Percentiles rank a stretch among this genome's conserved stretches.
Conservation (phyloP, 306 rosid species). For the Fagus crenata region DNA sequence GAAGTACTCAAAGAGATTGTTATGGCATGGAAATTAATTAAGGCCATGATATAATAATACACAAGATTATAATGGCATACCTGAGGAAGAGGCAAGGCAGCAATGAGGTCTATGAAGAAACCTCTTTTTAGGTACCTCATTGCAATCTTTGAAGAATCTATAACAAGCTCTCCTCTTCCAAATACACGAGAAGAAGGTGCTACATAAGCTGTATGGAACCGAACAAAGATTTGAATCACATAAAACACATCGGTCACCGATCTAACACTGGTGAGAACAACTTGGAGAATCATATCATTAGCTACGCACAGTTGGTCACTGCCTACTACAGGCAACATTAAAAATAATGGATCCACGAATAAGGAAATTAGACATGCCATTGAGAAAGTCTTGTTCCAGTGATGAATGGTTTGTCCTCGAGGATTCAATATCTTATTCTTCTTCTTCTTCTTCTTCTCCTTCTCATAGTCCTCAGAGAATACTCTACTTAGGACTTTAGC, state of each 20-base stretch:
- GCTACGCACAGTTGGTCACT: conserved; percentile 45
- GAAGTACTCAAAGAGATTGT: not conserved
- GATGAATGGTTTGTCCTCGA: conserved; percentile 42
- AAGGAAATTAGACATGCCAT: conserved; percentile 46
- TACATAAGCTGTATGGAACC: conserved; percentile 55
- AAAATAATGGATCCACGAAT: conserved; percentile 60
- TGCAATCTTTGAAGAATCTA: conserved; percentile 49
- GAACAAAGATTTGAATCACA: conserved; percentile 42
- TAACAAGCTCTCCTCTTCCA: conserved; percentile 63
- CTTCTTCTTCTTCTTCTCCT: conserved; percentile 17
- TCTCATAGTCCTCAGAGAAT: conserved; percentile 56
- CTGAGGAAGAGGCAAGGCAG: conserved; percentile 62
- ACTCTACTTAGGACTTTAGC: conserved; percentile 46
- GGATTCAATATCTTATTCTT: conserved; percentile 43
- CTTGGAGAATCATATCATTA: conserved; percentile 37
- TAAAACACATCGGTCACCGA: conserved; percentile 44
- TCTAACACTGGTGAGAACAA: conserved; percentile 45
- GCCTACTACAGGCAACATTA: conserved; percentile 41
- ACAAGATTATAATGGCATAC: not conserved
- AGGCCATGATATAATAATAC: not conserved
- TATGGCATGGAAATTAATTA: not conserved
- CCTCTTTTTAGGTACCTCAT: conserved; percentile 45
- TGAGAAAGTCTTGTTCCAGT: conserved; percentile 56
- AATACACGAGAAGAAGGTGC: conserved; percentile 60
- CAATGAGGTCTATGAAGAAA: conserved; percentile 49